Evolutionary conservation across 345 rosid genomes (phyloP).

Genomic region (Pugionium dolabratum): DNA sequence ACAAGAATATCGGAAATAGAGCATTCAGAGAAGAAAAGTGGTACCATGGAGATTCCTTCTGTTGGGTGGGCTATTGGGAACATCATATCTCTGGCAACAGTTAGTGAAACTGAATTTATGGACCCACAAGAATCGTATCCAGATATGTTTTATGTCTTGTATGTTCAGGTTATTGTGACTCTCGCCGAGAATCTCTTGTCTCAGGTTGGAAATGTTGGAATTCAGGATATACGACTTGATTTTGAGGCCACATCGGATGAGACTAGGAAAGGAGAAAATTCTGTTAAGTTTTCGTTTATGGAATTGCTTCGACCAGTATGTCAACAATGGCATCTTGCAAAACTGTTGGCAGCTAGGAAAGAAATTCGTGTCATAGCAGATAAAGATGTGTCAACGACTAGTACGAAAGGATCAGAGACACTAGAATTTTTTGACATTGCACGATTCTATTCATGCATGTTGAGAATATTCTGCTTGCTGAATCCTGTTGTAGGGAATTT

Average conservation of each 20-base stretch:
- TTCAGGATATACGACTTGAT: constrained; percentile 45
- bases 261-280: constrained; percentile 30
- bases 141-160: constrained; percentile 56
- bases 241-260: constrained; percentile 50
- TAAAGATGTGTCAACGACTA: constrained; percentile 33
- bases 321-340: constrained; percentile 90
- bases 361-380: constrained; percentile 39
- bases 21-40: constrained; percentile 42
- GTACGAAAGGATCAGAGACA: constrained; percentile 41
- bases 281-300: constrained; percentile 54
- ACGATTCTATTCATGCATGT: constrained; percentile 76
- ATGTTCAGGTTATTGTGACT: constrained; percentile 58
- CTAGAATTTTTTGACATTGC: constrained; percentile 68
- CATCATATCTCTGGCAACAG: constrained; percentile 63
- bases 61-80: constrained; percentile 92
- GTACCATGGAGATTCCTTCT: constrained; percentile 58
- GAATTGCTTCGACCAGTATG: constrained; percentile 72
- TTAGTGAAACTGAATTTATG: constrained; percentile 62
- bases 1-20: constrained; percentile 55
- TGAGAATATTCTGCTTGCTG: constrained; percentile 66
- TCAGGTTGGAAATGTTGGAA: constrained; percentile 53
- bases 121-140: constrained; percentile 52
- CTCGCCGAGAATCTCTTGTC: constrained; percentile 70
- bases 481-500: constrained; percentile 67
- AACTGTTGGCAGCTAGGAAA: constrained; percentile 59